A percentile compares a stretch with the other conserved stretches of the same genome.
These are phyloP conservation scores for Coniella vitis DNA, from an alignment of 2,329 filamentous ascomycete genomes.

Conservation along the genomic window DNA sequence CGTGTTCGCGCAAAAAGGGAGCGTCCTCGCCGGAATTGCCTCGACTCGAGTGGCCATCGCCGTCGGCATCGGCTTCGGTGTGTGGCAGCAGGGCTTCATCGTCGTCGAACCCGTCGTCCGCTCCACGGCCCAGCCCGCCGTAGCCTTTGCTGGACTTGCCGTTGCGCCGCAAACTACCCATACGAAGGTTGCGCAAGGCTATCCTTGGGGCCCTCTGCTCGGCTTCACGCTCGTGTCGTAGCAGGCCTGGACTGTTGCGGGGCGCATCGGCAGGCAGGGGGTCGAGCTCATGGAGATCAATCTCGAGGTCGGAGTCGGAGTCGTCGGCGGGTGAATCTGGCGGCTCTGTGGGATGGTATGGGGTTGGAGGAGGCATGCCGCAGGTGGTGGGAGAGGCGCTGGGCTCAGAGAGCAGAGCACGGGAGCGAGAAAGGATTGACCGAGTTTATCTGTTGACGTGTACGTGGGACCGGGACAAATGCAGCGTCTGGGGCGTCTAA, in stretches of 20 bases:
- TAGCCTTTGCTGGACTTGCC: conserved; percentile 50
- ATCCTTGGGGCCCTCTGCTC: conserved; percentile 52
- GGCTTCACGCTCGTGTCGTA: conserved; percentile 45
- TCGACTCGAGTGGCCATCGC: conserved; percentile 28
- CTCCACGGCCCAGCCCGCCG: conserved; percentile 52
- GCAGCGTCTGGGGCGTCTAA: conserved; percentile 9
- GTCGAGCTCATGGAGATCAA: conserved; percentile 76
- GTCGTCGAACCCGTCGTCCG: conserved; percentile 58
- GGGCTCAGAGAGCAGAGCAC: conserved; percentile 8
- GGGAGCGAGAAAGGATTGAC: conserved; percentile 1
- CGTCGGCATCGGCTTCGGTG: conserved; percentile 53
- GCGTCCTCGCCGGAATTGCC: conserved; percentile 61
- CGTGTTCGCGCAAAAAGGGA: conserved; percentile 55
- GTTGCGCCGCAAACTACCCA: conserved; percentile 54
- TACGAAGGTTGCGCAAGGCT: conserved; percentile 64
- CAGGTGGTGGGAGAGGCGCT: conserved; percentile 18
- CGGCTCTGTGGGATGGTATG: conserved; percentile 49
- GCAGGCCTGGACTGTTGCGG: conserved; percentile 22
- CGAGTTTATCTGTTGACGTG: conserved; percentile 8
- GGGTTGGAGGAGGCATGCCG: conserved; percentile 49
- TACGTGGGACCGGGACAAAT: conserved; percentile 1
- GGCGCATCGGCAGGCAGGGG: conserved; percentile 37
- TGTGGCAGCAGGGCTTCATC: conserved; percentile 60
- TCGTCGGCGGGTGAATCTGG: conserved; percentile 61
- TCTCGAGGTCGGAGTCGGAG: conserved; percentile 70